phyloP scores from a whole-genome alignment of 179 eudicot species.

The Pouteria campechiana region DNA sequence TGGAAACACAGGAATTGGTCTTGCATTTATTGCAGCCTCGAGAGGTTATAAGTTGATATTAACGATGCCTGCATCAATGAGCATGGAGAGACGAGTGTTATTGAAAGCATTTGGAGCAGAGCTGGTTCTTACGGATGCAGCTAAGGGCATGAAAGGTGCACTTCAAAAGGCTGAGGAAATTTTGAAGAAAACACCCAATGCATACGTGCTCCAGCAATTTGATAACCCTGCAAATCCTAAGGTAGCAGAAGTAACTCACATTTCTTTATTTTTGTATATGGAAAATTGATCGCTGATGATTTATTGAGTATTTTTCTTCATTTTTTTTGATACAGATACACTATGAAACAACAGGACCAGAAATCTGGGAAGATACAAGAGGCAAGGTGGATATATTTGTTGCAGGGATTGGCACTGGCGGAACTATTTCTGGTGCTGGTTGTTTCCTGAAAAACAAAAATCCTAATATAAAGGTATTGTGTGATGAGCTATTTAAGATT shows the following conservation, averaged over 20 bases:
- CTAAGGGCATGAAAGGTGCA: constrained; percentile 91
- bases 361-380: constrained; percentile 94
- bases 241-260: constrained; percentile 27
- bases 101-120: constrained; percentile 96
- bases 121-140: constrained; percentile 77
- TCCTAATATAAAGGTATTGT: constrained; percentile 54
- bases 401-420: constrained; percentile 97
- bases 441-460: constrained; percentile 66
- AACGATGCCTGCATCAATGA: constrained; percentile 95
- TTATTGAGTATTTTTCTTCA: background rate
- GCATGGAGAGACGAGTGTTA: constrained; percentile 89
- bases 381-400: constrained; percentile 86
- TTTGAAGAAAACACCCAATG: constrained; percentile 52
- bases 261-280: background rate
- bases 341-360: constrained; percentile 95
- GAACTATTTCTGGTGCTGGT: constrained; percentile 86
- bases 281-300: background rate
- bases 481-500: background rate
- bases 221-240: constrained; percentile 97
- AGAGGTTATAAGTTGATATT: constrained; percentile 82
- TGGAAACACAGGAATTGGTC: constrained; percentile 98
- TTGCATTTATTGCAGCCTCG: constrained; percentile 90
- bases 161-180: constrained; percentile 89
- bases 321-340: constrained; percentile 55
- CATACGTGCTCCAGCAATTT: constrained; percentile 94